Evolutionary conservation across 2,329 filamentous ascomycete genomes (phyloP).

Genomic region (Blumeria graminis): DNA sequence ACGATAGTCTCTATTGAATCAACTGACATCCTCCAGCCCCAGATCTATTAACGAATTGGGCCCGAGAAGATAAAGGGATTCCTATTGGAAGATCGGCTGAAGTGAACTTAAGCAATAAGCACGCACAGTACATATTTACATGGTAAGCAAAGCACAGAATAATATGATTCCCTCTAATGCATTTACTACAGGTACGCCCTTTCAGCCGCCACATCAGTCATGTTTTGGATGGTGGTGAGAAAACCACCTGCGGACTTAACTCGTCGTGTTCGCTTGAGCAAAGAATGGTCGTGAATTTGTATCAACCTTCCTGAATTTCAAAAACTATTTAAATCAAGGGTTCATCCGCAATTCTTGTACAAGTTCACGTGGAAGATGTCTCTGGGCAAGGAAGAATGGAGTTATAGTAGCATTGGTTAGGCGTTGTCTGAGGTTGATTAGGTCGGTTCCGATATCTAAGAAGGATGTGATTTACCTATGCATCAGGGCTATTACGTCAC

Average conservation of each 20-base stretch:
- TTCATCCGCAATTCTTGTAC: constrained; percentile 61
- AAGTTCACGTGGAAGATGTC: constrained; percentile 57
- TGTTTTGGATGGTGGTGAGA: constrained; percentile 88
- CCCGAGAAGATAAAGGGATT: constrained; percentile 56
- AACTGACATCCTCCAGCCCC: constrained; percentile 29
- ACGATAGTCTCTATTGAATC: background rate
- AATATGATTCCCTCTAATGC: background rate
- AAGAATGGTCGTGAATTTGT: constrained; percentile 36
- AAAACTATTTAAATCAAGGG: constrained; percentile 22
- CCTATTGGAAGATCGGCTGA: constrained; percentile 73
- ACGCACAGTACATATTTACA: constrained; percentile 95
- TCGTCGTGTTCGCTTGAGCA: constrained; percentile 52
- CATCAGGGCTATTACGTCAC: constrained; percentile 62
- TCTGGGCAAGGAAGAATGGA: constrained; percentile 65
- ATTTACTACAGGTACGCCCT: constrained; percentile 49
- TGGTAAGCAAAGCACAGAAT: constrained; percentile 37
- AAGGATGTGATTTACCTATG: constrained; percentile 35
- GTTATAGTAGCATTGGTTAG: constrained; percentile 48
- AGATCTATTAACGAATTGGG: constrained; percentile 51
- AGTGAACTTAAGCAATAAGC: constrained; percentile 87
- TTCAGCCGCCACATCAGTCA: constrained; percentile 63
- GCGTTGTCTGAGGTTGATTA: constrained; percentile 39
- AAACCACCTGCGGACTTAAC: constrained; percentile 55
- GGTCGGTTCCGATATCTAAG: constrained; percentile 2
- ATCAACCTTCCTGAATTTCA: constrained; percentile 21